Base-by-base conservation (phyloP, 108 stramenopile genomes). In the Conticribra guillardii region DNA sequence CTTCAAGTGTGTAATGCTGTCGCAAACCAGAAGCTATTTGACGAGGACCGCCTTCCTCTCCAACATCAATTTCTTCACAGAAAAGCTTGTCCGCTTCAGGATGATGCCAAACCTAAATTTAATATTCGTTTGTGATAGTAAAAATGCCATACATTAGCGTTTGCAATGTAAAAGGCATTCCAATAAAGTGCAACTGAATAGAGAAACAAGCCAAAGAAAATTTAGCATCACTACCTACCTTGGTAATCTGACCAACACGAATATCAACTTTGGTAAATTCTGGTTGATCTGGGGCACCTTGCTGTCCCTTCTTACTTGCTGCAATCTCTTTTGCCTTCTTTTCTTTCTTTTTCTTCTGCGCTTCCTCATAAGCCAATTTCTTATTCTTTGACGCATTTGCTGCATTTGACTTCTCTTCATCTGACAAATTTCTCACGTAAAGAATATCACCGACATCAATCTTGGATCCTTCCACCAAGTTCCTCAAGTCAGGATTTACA, bases 261-360 rank as follows among this genome's bases (percentile, higher is more conserved):
- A 95, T 94, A 23, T 97, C 96, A 53, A 95, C 79, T 66, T 96
- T 96, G 19, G 95, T 94, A 45, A 96, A 94, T 56, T 92, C 94
- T 8, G 91, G 79, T 64, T 93, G 93, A 27, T 77, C 79, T 5
- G 47, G 62, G 27, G 64, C 80, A 16, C 69, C 56, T 49, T 73
- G 59, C 28, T 80, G 79, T 21, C 78, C 86, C 26, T 84, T 81
- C 64, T 84, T 76, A 49, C 78, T 78, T 21, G 71, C 64, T 4
- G 90, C 87, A 49, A 71, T 82, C 46, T 80, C 80, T 29, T 82
- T 69, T 24, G 87, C 94, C 80, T 96, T 89, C 70, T 87, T 91
- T 68, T 96, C 92, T 64, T 94, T 90, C 54, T 93, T 92, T 48
- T 82, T 71, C 26, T 81, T 71, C 67, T 93, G 87, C 4, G 88